Base-by-base conservation (phyloP, 140 eudicot genomes). In the Oenanthe javanica region DNA sequence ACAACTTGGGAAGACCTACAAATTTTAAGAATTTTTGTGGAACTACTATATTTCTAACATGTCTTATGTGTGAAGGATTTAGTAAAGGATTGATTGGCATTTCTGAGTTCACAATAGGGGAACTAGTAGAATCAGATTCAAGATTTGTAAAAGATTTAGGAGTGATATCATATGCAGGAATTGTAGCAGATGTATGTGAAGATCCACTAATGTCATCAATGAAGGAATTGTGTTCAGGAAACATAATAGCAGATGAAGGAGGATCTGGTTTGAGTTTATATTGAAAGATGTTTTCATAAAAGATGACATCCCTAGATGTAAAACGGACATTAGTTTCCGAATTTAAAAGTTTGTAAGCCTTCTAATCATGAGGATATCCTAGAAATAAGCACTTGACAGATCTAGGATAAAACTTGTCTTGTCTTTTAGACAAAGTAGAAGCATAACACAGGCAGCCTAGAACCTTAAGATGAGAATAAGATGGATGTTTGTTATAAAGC, bases 331-430 rank as follows among this genome's bases (percentile, higher is more conserved):
- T 27, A 42, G 42, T 21, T 1, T n/a, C 40, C 7, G 55, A 27
- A 46, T 59, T 27, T 23, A 5, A 57, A 19, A 78, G 21, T 43
- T 57, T 78, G 25, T 59, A 78, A 25, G 50, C 74, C 55, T 57
- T 78, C 2, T 55, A 16, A 14, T 52, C 48, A 21, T n/a, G 51
- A 54, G 73, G 74, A 25, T 78, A 78, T 9, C 81, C 81, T 6
- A 78, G 13, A 36, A 55, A 78, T 3, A 78, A 25, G 10, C 21
- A 78, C 25, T 55, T 78, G 4, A 13, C 2, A 14, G 73, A 73
- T 15, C 21, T 36, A 23, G 73, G 52, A 0, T 6, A 49, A 57
- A 27, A 13, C 36, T 78, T 78, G 2, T 78, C 54, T 25, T 6
- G 45, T 42, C 45, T 42, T 4, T 42, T 13, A 52, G 72, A 4